Evolutionary conservation across 225 moss, liverwort and hornwort genomes (phyloP).

Genomic region (Sphagnum contortum): DNA sequence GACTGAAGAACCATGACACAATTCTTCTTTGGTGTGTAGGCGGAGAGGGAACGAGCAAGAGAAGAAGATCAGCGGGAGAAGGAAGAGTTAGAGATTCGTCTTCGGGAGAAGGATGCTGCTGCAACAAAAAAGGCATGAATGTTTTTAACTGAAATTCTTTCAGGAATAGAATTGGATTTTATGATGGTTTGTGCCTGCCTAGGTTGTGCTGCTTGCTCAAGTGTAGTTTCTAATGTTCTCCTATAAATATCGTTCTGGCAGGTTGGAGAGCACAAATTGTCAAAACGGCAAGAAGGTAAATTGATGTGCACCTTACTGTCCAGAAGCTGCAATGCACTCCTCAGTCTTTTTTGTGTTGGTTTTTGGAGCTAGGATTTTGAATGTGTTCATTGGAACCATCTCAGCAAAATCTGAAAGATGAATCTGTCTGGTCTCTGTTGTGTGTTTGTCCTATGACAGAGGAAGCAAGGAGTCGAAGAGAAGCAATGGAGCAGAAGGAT

Average conservation of each 20-base stretch:
- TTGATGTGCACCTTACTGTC: not conserved
- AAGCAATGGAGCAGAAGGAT: constrained; percentile 28
- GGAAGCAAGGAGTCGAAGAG: constrained; percentile 35
- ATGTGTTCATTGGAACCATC: too few relatives aligned
- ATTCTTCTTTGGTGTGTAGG: constrained; percentile 17
- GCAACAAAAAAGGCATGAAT: constrained; percentile 33
- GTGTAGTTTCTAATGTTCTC: too few relatives aligned
- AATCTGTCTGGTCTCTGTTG: too few relatives aligned
- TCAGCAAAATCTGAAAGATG: too few relatives aligned
- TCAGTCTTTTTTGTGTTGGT: too few relatives aligned
- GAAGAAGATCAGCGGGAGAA: constrained; percentile 77
- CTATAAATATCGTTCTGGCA: not conserved
- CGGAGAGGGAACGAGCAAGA: constrained; percentile 64
- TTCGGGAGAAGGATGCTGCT: constrained; percentile 75
- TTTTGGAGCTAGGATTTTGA: too few relatives aligned
- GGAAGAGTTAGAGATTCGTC: constrained; percentile 75
- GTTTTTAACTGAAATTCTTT: not conserved
- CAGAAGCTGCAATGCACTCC: not conserved
- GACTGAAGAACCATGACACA: not conserved
- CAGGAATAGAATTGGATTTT: too few relatives aligned
- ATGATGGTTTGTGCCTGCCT: too few relatives aligned
- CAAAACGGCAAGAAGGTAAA: constrained; percentile 26
- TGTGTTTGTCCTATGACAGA: constrained; percentile 7
- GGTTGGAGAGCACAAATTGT: constrained; percentile 29
- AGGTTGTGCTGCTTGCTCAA: too few relatives aligned